Base-by-base conservation (phyloP, 768 basidiomycete species). In the Podaxis mareebaensis region DNA sequence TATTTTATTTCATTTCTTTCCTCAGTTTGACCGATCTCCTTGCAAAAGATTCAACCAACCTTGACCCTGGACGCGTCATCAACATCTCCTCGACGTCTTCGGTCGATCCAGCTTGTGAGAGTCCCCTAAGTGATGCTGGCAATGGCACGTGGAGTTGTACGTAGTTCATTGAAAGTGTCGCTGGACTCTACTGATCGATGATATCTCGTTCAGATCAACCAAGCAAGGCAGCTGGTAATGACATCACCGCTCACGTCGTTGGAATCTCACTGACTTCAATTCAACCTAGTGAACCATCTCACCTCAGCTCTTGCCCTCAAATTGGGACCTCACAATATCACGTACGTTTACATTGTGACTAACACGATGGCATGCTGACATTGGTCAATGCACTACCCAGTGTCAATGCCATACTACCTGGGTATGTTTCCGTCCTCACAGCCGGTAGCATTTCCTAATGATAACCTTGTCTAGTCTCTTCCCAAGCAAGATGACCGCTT, bases 401-500 rank as follows among this genome's bases (percentile, higher is more conserved):
- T 59, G 91, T 93, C 4, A 95, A 95, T 67, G 91, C 92, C 2
- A 92, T 94, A 57, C 83, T 88, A 42, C 92, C 92, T 0, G 92
- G 92, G 91, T 91, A 72, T 28, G 52, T 2, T 22, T 51, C 20
- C 4, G 12, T 51, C 12, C 12, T 26, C 22, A 51, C 24, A 51
- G 20, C 7, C 3, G n/a, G 5, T 22, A 17, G 15, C 22, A 56
- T 39, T 20, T 42, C 13, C 13, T 22, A 0, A n/a, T 57, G 40
- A 26, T 39, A n/a, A 2, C 39, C 54, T 12, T 22, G 17, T 51
- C 33, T 40, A 74, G 68, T 44, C 76, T 92, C 13, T 95, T 91
- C 77, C 91, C 90, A 0, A 90, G 89, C 52, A 92, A 89, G 77
- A 93, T 95, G 92, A 93, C 92, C 1, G 85, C 89, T 0, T 92